Conservation (phyloP, 305 asterid genomes). For the Solanum hybrid region DNA sequence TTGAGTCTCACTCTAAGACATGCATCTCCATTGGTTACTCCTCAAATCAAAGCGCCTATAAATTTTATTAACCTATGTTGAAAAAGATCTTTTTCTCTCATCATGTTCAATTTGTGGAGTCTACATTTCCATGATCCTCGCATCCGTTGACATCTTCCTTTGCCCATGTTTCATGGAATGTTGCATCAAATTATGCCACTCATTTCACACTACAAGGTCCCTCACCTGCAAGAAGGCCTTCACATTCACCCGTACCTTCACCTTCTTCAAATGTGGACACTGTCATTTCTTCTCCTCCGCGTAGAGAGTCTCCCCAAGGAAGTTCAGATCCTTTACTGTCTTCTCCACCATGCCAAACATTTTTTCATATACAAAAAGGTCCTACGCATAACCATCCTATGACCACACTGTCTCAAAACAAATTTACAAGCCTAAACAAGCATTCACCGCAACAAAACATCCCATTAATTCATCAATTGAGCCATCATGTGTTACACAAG, state of each 20-base stretch:
- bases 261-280: not conserved
- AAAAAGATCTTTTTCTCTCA: not conserved
- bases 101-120: not conserved
- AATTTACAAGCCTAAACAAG: not conserved
- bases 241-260: not conserved
- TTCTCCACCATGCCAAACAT: not conserved
- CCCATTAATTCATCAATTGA: not conserved
- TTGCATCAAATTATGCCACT: not conserved
- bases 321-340: not conserved
- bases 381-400: not conserved
- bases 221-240: not conserved
- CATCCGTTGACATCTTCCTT: not conserved
- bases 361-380: not conserved
- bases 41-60: not conserved
- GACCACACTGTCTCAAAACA: not conserved
- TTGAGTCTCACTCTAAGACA: not conserved
- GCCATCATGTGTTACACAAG: not conserved
- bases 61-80: not conserved
- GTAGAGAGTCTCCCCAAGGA: not conserved
- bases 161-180: not conserved
- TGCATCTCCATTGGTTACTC: conserved; percentile 2
- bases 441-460: not conserved
- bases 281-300: not conserved
- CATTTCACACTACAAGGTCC: not conserved
- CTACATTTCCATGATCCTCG: not conserved